phyloP scores from a whole-genome alignment of 495 filamentous ascomycete genomes.

The Xylaria venustula region DNA sequence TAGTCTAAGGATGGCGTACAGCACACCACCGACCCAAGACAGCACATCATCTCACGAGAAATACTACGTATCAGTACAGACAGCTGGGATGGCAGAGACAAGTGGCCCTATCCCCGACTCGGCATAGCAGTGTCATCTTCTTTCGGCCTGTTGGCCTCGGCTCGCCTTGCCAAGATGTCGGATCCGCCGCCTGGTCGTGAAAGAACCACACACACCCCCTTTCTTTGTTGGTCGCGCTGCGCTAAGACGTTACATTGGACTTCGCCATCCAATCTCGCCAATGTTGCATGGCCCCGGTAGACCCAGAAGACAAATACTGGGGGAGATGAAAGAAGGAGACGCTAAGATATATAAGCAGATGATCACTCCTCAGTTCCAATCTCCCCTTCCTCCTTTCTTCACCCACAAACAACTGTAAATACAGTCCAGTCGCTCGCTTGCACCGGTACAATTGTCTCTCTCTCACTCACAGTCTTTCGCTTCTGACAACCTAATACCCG shows the following conservation, averaged over 20 bases:
- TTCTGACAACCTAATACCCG: constrained; percentile 10
- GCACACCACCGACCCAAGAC: not conserved
- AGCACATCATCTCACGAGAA: not conserved
- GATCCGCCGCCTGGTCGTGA: not conserved
- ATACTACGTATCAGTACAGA: too few relatives aligned
- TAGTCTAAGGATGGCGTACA: not conserved
- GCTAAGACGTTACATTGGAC: constrained; percentile 7
- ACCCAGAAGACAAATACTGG: not conserved
- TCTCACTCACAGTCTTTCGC: constrained; percentile 15
- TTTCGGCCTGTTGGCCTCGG: not conserved
- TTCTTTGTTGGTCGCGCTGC: not conserved
- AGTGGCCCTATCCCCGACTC: too few relatives aligned
- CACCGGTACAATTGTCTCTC: constrained; percentile 11
- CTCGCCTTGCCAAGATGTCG: not conserved
- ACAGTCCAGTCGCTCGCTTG: constrained; percentile 19
- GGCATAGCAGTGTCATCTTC: too few relatives aligned
- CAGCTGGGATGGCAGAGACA: too few relatives aligned
- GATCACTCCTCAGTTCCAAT: constrained; percentile 2
- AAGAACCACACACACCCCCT: not conserved
- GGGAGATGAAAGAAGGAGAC: constrained; percentile 12
- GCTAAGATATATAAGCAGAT: constrained; percentile 18
- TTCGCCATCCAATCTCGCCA: constrained; percentile 11
- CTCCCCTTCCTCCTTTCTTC: not conserved
- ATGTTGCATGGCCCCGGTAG: constrained; percentile 10
- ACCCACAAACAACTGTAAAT: constrained; percentile 12